A percentile compares a stretch with the other conserved stretches of the same genome.
These are phyloP conservation scores for Claviceps digitariae DNA, from an alignment of 2,329 filamentous ascomycete species.

Conservation along the genomic window DNA sequence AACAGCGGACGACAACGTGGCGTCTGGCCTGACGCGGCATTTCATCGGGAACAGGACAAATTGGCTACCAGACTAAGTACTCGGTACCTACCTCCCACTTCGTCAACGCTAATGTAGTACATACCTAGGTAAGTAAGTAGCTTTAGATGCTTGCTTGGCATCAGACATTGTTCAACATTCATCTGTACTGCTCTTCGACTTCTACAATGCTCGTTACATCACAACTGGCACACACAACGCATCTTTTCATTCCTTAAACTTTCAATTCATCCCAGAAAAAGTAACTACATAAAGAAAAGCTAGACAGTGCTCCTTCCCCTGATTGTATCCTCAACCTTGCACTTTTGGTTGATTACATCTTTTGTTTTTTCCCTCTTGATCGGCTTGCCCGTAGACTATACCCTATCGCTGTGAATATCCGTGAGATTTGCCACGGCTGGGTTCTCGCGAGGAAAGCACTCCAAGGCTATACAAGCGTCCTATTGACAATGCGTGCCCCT, in stretches of 20 bases:
- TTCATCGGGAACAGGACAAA: neutral
- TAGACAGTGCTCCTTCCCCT: constrained; percentile 21
- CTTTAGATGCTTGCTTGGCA: no score
- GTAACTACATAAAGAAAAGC: constrained; percentile 30
- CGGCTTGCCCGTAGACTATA: constrained; percentile 17
- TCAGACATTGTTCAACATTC: no score
- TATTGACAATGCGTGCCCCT: constrained; percentile 28
- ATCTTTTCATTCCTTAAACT: constrained; percentile 22
- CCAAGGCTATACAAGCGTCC: constrained; percentile 21
- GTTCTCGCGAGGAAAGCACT: constrained; percentile 14
- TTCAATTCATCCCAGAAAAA: constrained; percentile 28
- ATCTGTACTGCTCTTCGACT: no score
- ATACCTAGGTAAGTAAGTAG: no score
- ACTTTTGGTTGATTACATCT: constrained; percentile 13
- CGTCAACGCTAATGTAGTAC: no score
- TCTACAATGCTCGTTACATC: neutral
- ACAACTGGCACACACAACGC: no score
- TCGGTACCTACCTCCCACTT: no score
- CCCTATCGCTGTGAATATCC: constrained; percentile 9
- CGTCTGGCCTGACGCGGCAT: neutral
- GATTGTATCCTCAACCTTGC: constrained; percentile 24
- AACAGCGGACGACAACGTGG: neutral
- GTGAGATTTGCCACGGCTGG: constrained; percentile 8
- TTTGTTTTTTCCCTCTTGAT: neutral
- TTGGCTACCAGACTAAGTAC: neutral